Base-by-base conservation (phyloP, 108 stramenopile genomes). In the Poteriospumella lacustris region DNA sequence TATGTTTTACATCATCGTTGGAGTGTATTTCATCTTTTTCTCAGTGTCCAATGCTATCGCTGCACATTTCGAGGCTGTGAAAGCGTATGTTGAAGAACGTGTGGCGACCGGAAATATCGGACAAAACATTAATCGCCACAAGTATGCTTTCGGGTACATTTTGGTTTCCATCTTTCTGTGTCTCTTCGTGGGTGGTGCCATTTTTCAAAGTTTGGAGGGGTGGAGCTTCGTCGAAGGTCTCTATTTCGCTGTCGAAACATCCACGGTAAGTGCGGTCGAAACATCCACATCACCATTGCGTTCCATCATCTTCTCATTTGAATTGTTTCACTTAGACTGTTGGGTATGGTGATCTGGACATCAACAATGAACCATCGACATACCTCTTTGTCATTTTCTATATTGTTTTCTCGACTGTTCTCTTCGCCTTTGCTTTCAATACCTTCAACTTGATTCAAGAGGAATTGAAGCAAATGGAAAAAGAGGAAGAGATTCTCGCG, bases 171-270 rank as follows among this genome's bases (percentile, higher is more conserved):
- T 64, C 15, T 5, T 64, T 34, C 9, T 33, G 31, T 12, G 12
- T 12, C 3, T 64, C 9, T 9, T 64, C 9, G 9, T 64, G 9
- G 60, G 60, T 64, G 60, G 33, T 12, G 29, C 36, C 31, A 33
- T 64, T 12, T 64, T 64, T 3, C 9, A 5, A 3, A 34, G 29
- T 9, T 33, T 31, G 36, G 60, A 64, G 36, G 60, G 24, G 5
- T 64, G 60, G 60, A 64, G 60, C 36, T 64, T 64, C 36, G 36
- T 64, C 15, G 36, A 26, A 34, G 60, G 33, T 19, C 36, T 64
- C 3, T 64, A 64, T 64, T 64, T 64, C 31, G 60, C 60, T 33
- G 29, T 64, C 3, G 60, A 64, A 64, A 64, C 60, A 9, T 31
- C 60, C 9, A 31, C 60, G 36, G 52, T 56, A 56, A 56, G 52